phyloP scores from a whole-genome alignment of 2,329 filamentous ascomycete genomes.

The Sporothrix brunneoviolacea region DNA sequence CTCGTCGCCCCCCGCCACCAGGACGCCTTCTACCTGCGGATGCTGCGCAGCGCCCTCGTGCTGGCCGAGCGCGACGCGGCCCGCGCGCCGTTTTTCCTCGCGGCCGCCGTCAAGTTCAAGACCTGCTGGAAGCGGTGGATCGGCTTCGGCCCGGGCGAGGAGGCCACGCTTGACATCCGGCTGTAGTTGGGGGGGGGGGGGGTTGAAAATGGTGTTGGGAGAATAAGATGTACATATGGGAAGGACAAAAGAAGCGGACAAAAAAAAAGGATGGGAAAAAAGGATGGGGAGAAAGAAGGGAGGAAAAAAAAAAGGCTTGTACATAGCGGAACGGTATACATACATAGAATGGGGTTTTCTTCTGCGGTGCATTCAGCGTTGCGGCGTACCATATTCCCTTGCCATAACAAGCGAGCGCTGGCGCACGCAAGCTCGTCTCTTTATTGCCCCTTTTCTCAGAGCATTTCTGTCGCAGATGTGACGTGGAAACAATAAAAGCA shows the following conservation, averaged over 20 bases:
- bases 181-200: too few relatives aligned
- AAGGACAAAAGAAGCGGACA: background rate
- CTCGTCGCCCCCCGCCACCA: slow-evolving; percentile 1
- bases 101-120: background rate
- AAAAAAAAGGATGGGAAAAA: background rate
- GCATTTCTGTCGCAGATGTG: too few relatives aligned
- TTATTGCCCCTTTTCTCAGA: too few relatives aligned
- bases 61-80: background rate
- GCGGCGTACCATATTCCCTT: too few relatives aligned
- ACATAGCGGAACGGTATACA: too few relatives aligned
- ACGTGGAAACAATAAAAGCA: too few relatives aligned
- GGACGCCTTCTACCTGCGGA: slow-evolving; percentile 3
- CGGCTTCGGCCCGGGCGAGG: background rate
- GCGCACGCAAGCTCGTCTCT: too few relatives aligned
- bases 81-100: background rate
- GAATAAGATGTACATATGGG: background rate
- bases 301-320: background rate
- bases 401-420: too few relatives aligned
- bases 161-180: background rate
- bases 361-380: too few relatives aligned
- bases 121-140: background rate
- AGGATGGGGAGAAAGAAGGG: background rate
- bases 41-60: background rate
- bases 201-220: too few relatives aligned
- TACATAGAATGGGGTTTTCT: too few relatives aligned